Conservation (phyloP, 306 rosid genomes). For the Sindora glabra region DNA sequence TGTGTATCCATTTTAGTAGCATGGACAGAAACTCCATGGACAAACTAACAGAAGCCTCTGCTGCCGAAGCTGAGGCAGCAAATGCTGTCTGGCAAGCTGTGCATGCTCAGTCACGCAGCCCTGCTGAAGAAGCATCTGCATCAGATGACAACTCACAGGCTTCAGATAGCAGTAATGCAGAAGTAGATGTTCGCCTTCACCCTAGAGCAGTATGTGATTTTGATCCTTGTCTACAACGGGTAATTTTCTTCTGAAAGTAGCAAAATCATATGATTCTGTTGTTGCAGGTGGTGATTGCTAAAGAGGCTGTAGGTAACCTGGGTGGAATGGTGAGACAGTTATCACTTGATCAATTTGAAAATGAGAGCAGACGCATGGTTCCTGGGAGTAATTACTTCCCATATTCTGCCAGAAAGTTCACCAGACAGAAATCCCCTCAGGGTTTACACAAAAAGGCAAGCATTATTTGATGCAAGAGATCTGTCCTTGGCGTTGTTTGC, state of each 20-base stretch:
- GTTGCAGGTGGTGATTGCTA: conserved; percentile 94
- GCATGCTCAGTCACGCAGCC: conserved; percentile 47
- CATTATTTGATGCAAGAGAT: conserved; percentile 1
- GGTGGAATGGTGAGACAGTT: conserved; percentile 99
- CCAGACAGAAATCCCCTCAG: conserved; percentile 94
- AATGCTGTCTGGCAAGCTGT: conserved; percentile 93
- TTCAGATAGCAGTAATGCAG: conserved; percentile 91
- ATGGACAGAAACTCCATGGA: conserved; percentile 86
- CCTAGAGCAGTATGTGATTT: conserved; percentile 94
- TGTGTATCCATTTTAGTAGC: conserved; percentile 31
- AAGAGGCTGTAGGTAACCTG: conserved; percentile 86
- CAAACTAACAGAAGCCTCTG: conserved; percentile 96
- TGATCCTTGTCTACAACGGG: conserved; percentile 12
- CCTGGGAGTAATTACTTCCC: conserved; percentile 72
- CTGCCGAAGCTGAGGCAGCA: conserved; percentile 99
- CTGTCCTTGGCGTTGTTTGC: neutral
- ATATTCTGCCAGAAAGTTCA: conserved; percentile 68
- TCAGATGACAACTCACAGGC: conserved; percentile 82
- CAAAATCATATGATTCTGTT: conserved; percentile 23
- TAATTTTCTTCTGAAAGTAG: conserved; percentile 17
- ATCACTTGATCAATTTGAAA: conserved; percentile 97
- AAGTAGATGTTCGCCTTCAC: conserved; percentile 97
- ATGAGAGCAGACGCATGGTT: conserved; percentile 97
- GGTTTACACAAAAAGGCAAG: conserved; percentile 94
- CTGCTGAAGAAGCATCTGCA: conserved; percentile 69